These are phyloP conservation scores for Quercus wislizeni DNA, from an alignment of 306 rosid genomes.

Conservation along the genomic window DNA sequence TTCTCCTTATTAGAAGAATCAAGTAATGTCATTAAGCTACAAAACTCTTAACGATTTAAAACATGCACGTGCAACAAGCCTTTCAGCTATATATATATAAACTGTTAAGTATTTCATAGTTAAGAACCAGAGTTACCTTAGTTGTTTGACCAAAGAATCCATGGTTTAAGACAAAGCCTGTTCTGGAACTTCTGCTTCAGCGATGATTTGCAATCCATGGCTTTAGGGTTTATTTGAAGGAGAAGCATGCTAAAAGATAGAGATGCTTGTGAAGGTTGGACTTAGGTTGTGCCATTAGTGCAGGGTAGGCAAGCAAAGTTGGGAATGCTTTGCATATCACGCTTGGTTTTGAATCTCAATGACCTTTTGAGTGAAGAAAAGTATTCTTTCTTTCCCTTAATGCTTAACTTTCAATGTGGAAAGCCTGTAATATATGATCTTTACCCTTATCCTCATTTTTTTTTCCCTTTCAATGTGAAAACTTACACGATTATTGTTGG, in stretches of 20 bases:
- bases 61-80: background rate
- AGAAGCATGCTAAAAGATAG: constrained; percentile 19
- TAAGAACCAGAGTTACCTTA: constrained; percentile 38
- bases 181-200: constrained; percentile 20
- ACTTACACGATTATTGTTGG: no score
- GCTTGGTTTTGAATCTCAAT: constrained; percentile 44
- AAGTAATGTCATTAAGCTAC: no score
- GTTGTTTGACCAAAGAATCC: constrained; percentile 43
- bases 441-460: no score
- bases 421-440: background rate
- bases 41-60: background rate
- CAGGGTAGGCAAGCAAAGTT: constrained; percentile 39
- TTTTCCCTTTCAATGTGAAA: no score
- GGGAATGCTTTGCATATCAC: constrained; percentile 51
- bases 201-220: background rate
- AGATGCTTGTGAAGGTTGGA: constrained; percentile 13
- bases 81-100: background rate
- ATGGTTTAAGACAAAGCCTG: constrained; percentile 14
- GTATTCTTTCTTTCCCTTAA: constrained; percentile 47
- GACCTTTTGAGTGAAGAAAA: constrained; percentile 42
- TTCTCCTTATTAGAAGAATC: no score
- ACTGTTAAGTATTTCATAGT: background rate
- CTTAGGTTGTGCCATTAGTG: constrained; percentile 11
- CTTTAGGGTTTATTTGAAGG: constrained; percentile 34
- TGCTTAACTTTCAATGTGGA: constrained; percentile 10